Percentiles rank a stretch among this genome's conserved stretches.
These are phyloP conservation scores for Entonaema liquescens DNA, from an alignment of 495 filamentous ascomycete species.

Conservation along the genomic window DNA sequence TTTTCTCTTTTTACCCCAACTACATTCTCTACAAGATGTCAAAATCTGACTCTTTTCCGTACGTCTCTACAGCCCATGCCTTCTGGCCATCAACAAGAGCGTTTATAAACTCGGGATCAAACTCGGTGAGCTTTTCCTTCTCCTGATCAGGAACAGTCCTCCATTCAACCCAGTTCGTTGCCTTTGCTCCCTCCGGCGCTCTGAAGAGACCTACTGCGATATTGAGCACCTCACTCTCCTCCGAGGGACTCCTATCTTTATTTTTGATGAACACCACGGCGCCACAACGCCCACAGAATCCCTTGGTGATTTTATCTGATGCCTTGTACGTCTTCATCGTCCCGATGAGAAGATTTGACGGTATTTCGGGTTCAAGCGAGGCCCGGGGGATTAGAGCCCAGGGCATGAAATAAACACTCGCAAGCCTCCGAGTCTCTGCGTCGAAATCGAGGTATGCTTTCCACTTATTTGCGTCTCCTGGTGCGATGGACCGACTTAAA, in stretches of 20 bases:
- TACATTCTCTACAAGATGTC: conserved; percentile 10
- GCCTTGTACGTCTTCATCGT: conserved; percentile 65
- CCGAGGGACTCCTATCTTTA: conserved; percentile 17
- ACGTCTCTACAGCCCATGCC: conserved; percentile 37
- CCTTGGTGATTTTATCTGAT: conserved; percentile 59
- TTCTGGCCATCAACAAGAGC: conserved; percentile 37
- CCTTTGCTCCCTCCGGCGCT: conserved; percentile 59
- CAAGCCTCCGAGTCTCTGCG: conserved; percentile 63
- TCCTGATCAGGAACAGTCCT: conserved; percentile 33
- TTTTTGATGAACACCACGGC: conserved; percentile 63
- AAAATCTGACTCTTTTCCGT: conserved; percentile 14
- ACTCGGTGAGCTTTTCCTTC: conserved; percentile 28
- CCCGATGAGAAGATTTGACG: conserved; percentile 54
- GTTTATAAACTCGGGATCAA: conserved; percentile 41
- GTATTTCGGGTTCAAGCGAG: conserved; percentile 53
- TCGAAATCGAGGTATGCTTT: conserved; percentile 68
- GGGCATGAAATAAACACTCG: conserved; percentile 66
- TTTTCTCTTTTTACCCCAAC: not conserved
- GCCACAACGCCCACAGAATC: conserved; percentile 71
- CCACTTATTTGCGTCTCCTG: conserved; percentile 54
- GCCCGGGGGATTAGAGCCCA: conserved; percentile 71
- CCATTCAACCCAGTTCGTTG: conserved; percentile 54
- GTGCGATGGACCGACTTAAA: conserved; percentile 27
- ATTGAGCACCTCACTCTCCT: conserved; percentile 53
- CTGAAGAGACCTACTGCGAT: conserved; percentile 63